phyloP scores from a whole-genome alignment of 768 basidiomycete genomes.

The Pleurotus platypus region DNA sequence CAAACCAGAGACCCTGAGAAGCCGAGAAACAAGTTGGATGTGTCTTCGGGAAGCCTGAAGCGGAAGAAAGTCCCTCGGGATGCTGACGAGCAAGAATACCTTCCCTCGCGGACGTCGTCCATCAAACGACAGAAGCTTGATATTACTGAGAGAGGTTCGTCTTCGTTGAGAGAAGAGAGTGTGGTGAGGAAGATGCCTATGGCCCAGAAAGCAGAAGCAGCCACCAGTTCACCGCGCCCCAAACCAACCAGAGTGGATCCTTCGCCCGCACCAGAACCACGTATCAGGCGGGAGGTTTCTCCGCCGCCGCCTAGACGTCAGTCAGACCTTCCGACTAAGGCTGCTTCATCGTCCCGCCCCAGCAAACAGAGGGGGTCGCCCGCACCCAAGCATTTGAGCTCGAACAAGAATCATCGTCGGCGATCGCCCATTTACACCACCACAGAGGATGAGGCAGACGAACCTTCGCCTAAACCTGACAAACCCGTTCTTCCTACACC shows the following conservation, averaged over 20 bases:
- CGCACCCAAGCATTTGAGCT: not conserved
- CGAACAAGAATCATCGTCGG: constrained; percentile 38
- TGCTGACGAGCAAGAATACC: constrained; percentile 25
- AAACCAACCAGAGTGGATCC: constrained; percentile 27
- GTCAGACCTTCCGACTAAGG: not conserved
- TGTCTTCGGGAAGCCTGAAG: constrained; percentile 22
- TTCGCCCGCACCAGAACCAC: constrained; percentile 24
- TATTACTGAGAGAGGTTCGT: constrained; percentile 14
- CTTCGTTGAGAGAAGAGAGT: constrained; percentile 13
- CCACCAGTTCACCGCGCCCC: not conserved
- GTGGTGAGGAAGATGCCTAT: constrained; percentile 13
- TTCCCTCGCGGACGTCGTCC: constrained; percentile 11
- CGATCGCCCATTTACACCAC: constrained; percentile 64
- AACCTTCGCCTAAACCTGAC: constrained; percentile 23
- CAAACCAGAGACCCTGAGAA: not conserved
- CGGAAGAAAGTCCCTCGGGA: constrained; percentile 34
- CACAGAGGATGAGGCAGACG: constrained; percentile 53
- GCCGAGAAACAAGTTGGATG: not conserved
- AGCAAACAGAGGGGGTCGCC: not conserved
- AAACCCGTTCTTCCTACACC: constrained; percentile 20
- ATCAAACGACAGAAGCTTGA: constrained; percentile 45
- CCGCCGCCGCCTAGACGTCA: not conserved
- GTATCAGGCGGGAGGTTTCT: not conserved
- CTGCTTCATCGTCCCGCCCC: not conserved
- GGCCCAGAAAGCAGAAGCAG: constrained; percentile 33